phyloP scores from a whole-genome alignment of 768 basidiomycete genomes.

The Russula sp. region DNA sequence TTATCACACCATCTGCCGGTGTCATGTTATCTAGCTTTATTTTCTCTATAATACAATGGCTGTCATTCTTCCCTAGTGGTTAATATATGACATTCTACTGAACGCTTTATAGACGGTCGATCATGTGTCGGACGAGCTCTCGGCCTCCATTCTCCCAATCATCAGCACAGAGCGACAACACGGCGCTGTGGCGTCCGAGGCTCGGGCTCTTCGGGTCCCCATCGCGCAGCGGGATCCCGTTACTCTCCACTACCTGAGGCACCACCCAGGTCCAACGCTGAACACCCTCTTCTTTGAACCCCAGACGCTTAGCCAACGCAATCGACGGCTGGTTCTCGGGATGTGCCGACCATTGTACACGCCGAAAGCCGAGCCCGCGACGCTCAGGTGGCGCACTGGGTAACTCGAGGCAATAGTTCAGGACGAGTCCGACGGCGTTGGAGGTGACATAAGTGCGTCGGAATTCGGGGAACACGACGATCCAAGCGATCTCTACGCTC shows the following conservation, averaged over 20 bases:
- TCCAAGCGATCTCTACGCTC: slow-evolving; percentile 22
- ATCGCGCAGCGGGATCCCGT: slow-evolving; percentile 25
- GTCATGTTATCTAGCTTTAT: no score
- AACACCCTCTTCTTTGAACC: slow-evolving; percentile 46
- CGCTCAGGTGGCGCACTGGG: slow-evolving; percentile 18
- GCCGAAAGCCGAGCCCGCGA: slow-evolving; percentile 43
- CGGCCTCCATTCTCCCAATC: slow-evolving; percentile 51
- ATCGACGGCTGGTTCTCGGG: slow-evolving; percentile 41
- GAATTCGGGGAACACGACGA: slow-evolving; percentile 21
- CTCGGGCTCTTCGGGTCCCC: slow-evolving; percentile 35
- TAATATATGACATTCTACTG: neutral
- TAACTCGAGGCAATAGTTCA: slow-evolving; percentile 42
- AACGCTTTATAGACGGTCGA: slow-evolving; percentile 27
- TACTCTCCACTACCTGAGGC: slow-evolving; percentile 9
- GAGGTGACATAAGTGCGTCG: slow-evolving; percentile 26
- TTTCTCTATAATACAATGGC: no score
- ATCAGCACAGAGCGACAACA: slow-evolving; percentile 59
- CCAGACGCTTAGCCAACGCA: slow-evolving; percentile 44
- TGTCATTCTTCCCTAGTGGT: no score
- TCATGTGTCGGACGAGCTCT: slow-evolving; percentile 39
- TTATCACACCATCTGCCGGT: no score
- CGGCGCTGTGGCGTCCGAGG: slow-evolving; percentile 47
- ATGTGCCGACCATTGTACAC: slow-evolving; percentile 46
- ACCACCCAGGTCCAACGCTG: slow-evolving; percentile 43
- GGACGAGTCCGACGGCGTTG: slow-evolving; percentile 40